These are phyloP conservation scores for Globisporangium canariense DNA, from an alignment of 352 stramenopile genomes.

Conservation along the genomic window DNA sequence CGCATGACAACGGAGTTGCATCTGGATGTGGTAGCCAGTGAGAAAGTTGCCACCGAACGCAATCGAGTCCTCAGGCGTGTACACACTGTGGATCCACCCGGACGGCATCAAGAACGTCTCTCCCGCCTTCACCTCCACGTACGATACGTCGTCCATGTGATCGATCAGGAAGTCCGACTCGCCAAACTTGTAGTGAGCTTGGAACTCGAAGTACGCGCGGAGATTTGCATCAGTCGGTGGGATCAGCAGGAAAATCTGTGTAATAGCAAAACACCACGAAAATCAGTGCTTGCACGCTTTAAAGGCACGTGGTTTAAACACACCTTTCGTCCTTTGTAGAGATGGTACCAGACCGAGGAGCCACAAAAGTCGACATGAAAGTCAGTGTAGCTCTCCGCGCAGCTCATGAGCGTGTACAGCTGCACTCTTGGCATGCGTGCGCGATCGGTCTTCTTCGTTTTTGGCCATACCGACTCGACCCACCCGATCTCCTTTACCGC, in stretches of 20 bases:
- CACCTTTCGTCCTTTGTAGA: conserved; percentile 38
- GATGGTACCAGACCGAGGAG: conserved; percentile 45
- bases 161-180: conserved; percentile 24
- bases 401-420: conserved; percentile 43
- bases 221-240: conserved; percentile 37
- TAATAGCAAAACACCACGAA: background rate
- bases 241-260: conserved; percentile 40
- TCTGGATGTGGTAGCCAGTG: conserved; percentile 33
- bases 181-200: conserved; percentile 22
- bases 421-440: conserved; percentile 22
- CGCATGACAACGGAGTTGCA: conserved; percentile 28
- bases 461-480: conserved; percentile 37
- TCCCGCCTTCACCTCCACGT: conserved; percentile 28
- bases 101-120: conserved; percentile 44
- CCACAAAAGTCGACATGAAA: conserved; percentile 45
- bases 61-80: conserved; percentile 41
- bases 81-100: conserved; percentile 44
- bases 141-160: conserved; percentile 26
- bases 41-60: conserved; percentile 46
- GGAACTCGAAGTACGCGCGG: conserved; percentile 25
- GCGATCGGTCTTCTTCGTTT: conserved; percentile 15
- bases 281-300: background rate
- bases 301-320: background rate
- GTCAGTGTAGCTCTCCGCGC: conserved; percentile 39
- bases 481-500: conserved; percentile 38